These are phyloP conservation scores for Tilletia setariae DNA, from an alignment of 1,284 basidiomycete species.

Conservation along the genomic window DNA sequence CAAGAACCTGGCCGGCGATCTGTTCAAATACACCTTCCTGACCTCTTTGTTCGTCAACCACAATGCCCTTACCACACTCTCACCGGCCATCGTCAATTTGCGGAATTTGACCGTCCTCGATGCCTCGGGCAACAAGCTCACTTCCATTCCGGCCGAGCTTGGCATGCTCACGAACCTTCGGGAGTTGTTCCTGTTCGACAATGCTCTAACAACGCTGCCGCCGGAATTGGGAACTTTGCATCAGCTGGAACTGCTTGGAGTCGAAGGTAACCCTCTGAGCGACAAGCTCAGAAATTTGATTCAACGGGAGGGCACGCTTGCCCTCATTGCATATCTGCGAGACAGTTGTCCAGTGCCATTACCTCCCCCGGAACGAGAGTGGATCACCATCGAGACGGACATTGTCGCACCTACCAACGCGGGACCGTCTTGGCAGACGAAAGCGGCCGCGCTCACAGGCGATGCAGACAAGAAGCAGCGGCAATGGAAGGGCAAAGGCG, in stretches of 20 bases:
- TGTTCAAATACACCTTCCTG: constrained; percentile 88
- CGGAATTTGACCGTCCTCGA: constrained; percentile 86
- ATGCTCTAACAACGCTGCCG: constrained; percentile 78
- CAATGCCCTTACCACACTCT: constrained; percentile 77
- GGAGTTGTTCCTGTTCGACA: constrained; percentile 94
- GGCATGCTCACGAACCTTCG: constrained; percentile 86
- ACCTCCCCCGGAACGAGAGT: constrained; percentile 77
- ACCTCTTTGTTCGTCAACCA: constrained; percentile 96
- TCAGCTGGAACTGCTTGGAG: constrained; percentile 85
- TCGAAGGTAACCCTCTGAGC: constrained; percentile 93
- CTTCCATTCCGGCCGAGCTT: constrained; percentile 76
- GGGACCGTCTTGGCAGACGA: not conserved
- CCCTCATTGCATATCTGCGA: constrained; percentile 80
- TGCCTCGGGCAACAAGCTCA: constrained; percentile 82
- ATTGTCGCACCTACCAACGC: constrained; percentile 56
- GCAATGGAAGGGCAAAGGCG: not conserved
- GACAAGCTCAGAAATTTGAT: constrained; percentile 72
- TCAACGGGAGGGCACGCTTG: constrained; percentile 86
- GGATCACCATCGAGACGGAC: constrained; percentile 72
- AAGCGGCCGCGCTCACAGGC: not conserved
- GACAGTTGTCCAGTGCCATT: constrained; percentile 79
- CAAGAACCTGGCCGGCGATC: constrained; percentile 79
- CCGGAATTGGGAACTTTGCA: constrained; percentile 84
- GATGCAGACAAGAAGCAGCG: not conserved
- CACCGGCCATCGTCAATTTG: constrained; percentile 78